Evolutionary conservation across 257 asterid genomes (phyloP), one percentile per base, ranked within the genome.

Genomic region (Cruciata laevipes): DNA sequence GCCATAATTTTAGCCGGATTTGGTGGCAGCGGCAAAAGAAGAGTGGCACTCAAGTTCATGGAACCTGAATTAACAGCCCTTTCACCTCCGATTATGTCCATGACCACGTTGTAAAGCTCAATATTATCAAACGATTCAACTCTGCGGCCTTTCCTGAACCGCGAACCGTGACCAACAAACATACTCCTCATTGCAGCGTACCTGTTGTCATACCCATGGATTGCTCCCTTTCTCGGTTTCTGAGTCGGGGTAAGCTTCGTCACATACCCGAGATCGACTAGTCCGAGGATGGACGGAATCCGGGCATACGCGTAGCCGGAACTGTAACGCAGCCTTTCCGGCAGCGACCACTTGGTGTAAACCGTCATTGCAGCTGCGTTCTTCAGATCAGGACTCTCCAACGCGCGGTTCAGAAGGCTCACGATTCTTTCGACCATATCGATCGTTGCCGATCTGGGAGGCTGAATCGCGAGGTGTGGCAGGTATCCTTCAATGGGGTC

Each of bases 121-220:
- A 88, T 77, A 69, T 88, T 88, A 78, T 86, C 94, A 67, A 88
- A 88, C 51, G 94, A 86, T n/a, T 83, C 79, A 14, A 88, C 82
- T 60, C 81, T 88, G 57, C 68, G 59, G 4, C 91, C 91, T 72
- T 71, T 62, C 1, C 74, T 82, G 68, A 88, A 79, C 47, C 35
- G 85, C 69, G 96, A 91, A 55, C 96, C 96, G 57, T 86, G 96
- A 62, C 75, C 94, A 21, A 81, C 55, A 60, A 88, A 88, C 11
- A 88, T 76, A 53, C 84, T 78, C 74, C 95, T 84, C 93, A 88
- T 86, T 44, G 90, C 86, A 71, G 82, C 79, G 58, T 70, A 74
- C 3, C 75, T 79, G 33, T 84, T 88, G 76, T 88, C 93, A 49
- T 86, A 88, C 1, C 95, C 95, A 61, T 84, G 93, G 18, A 83